Base-by-base conservation (phyloP, 352 stramenopile species). In the Phytopythium ostracodes region DNA sequence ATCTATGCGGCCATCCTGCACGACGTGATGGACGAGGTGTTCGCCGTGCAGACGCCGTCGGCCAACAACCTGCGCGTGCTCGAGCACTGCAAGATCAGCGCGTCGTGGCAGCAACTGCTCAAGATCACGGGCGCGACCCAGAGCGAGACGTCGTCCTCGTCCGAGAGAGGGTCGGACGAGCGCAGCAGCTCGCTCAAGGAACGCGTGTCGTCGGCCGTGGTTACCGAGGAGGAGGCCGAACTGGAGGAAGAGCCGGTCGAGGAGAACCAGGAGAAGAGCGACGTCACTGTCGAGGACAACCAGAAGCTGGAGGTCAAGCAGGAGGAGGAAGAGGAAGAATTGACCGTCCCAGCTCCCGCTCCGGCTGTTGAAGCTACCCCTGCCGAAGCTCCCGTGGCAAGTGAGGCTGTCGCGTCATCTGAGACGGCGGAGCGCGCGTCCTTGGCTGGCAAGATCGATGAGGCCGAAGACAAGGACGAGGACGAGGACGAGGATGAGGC, bases 1-100 rank as follows among this genome's bases (percentile, higher is more conserved):
- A 89, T 91, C 33, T 90, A 93, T 62, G 79, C 80, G n/a, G 75
- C 76, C 2, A 78, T 93, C 59, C 65, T 93, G 9, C 81, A 93
- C 61, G 81, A 93, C 49, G 79, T 89, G 56, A 79, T 93, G 33
- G 81, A 90, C 33, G 82, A 91, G 62, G 73, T 91, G 8, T 83
- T 93, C 22, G 72, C 74, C 8, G 81, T 62, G 46, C 78, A 88
- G 38, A 69, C 68, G 0, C 81, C 77, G 36, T 87, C 80, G 14
- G 64, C 85, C 56, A 91, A 91, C 66, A 93, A 93, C 50, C 67
- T 75, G 12, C 75, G 86, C 42, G 68, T 93, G 36, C 69, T 89
- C 44, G 81, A 83, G 38, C 71, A 90, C 59, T 93, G 84, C 70
- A 89, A 90, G 67, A 71, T 72, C 29, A 88, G 68, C 62, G 63